phyloP scores from a whole-genome alignment of 2,329 filamentous ascomycete species.

The Neopestalotiopsis rosae region DNA sequence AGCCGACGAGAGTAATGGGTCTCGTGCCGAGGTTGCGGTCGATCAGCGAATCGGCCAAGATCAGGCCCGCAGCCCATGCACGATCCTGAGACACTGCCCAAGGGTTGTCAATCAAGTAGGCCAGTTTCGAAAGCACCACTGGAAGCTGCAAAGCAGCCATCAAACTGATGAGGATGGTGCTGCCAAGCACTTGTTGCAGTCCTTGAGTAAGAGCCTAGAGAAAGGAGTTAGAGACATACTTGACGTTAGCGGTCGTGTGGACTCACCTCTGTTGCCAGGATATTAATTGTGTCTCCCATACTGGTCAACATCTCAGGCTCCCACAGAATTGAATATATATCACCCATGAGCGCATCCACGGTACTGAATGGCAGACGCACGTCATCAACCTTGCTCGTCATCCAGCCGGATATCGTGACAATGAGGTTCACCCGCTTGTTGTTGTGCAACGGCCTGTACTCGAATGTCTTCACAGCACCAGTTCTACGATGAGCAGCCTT shows the following conservation, averaged over 20 bases:
- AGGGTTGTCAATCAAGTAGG: conserved; percentile 97
- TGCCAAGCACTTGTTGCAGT: conserved; percentile 91
- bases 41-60: conserved; percentile 91
- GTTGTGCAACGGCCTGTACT: conserved; percentile 95
- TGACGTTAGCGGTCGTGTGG: neutral
- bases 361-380: conserved; percentile 95
- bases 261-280: conserved; percentile 91
- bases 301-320: conserved; percentile 97
- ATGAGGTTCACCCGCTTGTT: conserved; percentile 97
- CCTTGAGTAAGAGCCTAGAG: conserved; percentile 90
- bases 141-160: conserved; percentile 96
- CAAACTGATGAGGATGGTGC: conserved; percentile 83
- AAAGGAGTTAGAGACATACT: conserved; percentile 30
- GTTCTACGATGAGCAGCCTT: conserved; percentile 87
- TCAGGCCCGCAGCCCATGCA: conserved; percentile 85
- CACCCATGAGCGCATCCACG: conserved; percentile 96
- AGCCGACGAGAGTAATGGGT: conserved; percentile 91
- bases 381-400: conserved; percentile 97
- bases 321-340: conserved; percentile 96
- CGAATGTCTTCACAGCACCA: conserved; percentile 92
- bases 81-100: conserved; percentile 97
- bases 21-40: conserved; percentile 90
- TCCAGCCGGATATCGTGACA: conserved; percentile 95
- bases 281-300: conserved; percentile 99
- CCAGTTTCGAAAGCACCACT: conserved; percentile 87